A percentile compares a stretch with the other conserved stretches of the same genome.
Conservation (phyloP, 495 filamentous ascomycete species). For the Cudoniella acicularis region DNA sequence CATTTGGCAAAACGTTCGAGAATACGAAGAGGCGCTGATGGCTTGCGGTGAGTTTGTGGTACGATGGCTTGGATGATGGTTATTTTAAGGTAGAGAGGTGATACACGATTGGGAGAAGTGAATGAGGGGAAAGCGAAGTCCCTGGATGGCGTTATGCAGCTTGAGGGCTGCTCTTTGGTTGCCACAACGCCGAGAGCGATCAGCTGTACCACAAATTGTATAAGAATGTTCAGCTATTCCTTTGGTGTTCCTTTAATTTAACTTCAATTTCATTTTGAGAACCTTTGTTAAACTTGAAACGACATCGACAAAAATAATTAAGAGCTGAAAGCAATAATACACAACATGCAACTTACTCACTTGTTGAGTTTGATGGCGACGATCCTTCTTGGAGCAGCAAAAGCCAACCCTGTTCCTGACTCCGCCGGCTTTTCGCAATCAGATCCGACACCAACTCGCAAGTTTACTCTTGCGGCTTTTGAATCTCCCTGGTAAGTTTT, state of each 20-base stretch:
- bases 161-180: too few relatives aligned
- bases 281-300: background rate
- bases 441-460: background rate
- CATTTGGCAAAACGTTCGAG: background rate
- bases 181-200: too few relatives aligned
- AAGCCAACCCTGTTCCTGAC: background rate
- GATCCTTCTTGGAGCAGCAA: background rate
- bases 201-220: too few relatives aligned
- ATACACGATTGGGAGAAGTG: background rate
- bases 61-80: background rate
- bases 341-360: background rate
- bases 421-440: background rate
- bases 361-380: background rate
- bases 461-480: conserved; percentile 7
- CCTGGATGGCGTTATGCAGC: too few relatives aligned
- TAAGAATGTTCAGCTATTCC: too few relatives aligned
- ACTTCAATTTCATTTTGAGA: too few relatives aligned
- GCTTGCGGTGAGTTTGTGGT: background rate
- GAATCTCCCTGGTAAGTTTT: conserved; percentile 1
- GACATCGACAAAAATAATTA: background rate
- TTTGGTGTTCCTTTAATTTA: too few relatives aligned
- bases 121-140: background rate
- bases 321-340: background rate
- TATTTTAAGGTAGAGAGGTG: background rate
- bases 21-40: background rate